Base-by-base conservation (phyloP, 2,329 filamentous ascomycete species). In the Diaporthe amygdali region DNA sequence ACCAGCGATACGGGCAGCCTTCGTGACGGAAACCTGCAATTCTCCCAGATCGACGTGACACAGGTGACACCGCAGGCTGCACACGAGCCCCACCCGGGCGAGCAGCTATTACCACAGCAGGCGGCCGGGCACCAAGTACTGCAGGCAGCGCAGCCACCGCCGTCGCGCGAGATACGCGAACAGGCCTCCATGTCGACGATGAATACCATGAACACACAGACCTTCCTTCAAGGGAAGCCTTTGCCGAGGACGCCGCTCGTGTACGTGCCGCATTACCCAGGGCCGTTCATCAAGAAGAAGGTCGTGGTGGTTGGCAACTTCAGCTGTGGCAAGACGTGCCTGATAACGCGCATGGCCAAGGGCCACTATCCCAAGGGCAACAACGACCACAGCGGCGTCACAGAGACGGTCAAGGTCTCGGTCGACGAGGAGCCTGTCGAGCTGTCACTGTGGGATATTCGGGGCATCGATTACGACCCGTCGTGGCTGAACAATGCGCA, bases 391-490 rank as follows among this genome's bases (percentile, higher is more conserved):
- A 56, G 52, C 27, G 22, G 47, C 51, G 49, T 69, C 27, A 71
- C 44, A 2, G 69, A 73, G 49, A 71, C 56, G 5, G 47, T 73
- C 17, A 67, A 44, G 30, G 59, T 73, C 3, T 49, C 71, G 17
- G 71, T 73, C 51, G 71, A 73, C 44, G 71, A 73, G 17, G 56
- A 71, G 41, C 64, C 71, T 2, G 67, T 73, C 22, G 64, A 73
- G 44, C 34, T 73, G 3, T 71, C 63, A 14, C 44, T 73, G 9
- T 73, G 71, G 71, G 71, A 73, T 14, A 66, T 73, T 22, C 71
- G 71, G 3, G 71, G 71, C 22, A 71, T 71, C n/a, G 71, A 73
- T 56, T 73, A 73, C 56, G 71, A 73, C 64, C 69, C 71, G 14
- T 66, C 71, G 6, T 71, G 69, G 69, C 71, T 73, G 10, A 27